Conservation (phyloP, 2,329 filamentous ascomycete species). For the Trichoderma sp. region DNA sequence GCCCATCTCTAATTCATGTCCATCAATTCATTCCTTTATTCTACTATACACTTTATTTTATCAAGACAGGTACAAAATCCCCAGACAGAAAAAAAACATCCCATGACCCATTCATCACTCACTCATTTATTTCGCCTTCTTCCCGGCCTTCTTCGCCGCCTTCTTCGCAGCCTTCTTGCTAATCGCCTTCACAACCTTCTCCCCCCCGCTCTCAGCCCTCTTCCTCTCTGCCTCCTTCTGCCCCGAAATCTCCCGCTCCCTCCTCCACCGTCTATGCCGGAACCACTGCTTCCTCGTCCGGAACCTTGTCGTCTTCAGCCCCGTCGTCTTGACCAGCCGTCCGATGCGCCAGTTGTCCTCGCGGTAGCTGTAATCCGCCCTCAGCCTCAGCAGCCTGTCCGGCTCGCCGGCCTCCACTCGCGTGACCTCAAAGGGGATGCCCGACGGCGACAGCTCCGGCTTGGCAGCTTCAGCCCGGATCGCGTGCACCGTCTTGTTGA, state of each 20-base stretch:
- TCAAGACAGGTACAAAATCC: not conserved
- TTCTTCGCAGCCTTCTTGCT: slow-evolving; percentile 44
- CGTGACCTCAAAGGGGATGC: slow-evolving; percentile 53
- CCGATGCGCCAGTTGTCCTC: slow-evolving; percentile 65
- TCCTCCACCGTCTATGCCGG: slow-evolving; percentile 49
- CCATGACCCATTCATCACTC: not conserved
- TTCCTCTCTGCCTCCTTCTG: slow-evolving; percentile 46
- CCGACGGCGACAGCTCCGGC: slow-evolving; percentile 52
- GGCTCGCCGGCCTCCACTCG: slow-evolving; percentile 48
- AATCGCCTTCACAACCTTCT: slow-evolving; percentile 39
- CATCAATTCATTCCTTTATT: not conserved
- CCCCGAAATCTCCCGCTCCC: slow-evolving; percentile 48
- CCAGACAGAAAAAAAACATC: not conserved
- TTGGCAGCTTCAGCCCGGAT: slow-evolving; percentile 46
- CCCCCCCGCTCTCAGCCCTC: slow-evolving; percentile 42
- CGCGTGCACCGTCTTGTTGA: slow-evolving; percentile 69
- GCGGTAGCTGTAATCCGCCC: slow-evolving; percentile 60
- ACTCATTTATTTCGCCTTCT: slow-evolving; percentile 40
- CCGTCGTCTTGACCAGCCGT: slow-evolving; percentile 56
- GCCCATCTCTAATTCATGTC: not conserved
- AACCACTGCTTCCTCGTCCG: slow-evolving; percentile 56
- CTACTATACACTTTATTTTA: slow-evolving; percentile 5
- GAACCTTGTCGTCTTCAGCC: slow-evolving; percentile 54
- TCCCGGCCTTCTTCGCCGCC: slow-evolving; percentile 43
- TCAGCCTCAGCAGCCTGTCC: slow-evolving; percentile 55